Evolutionary conservation across 371 early-diverging fungal genomes (phyloP), one percentile per base, ranked within the genome.

Genomic region (Mortierella sp.): DNA sequence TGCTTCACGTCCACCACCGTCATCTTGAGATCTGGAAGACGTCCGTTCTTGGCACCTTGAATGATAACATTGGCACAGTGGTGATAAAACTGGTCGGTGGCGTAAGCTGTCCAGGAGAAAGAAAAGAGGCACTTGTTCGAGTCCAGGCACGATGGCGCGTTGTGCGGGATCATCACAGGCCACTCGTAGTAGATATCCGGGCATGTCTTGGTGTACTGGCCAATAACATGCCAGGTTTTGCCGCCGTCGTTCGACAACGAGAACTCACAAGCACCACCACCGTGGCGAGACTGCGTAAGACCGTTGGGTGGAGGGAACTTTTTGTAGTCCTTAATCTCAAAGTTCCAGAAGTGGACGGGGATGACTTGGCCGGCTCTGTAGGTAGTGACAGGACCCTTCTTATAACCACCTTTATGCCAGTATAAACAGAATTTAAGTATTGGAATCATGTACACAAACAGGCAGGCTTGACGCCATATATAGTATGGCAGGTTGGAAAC

Each of bases 201-300:
- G 63, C 78, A 52, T 37, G 70, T 57, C 59, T 62, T 70, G 19
- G 70, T 70, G 58, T 70, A 70, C 41, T 70, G 70, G 2, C 86
- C 79, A 30, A 91, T 56, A n/a, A 87, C 89, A 1, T 83, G 82
- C 65, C 84, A 90, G 19, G 80, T 80, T 27, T 79, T 72, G 31
- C 86, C 90, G 37, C 82, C 83, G 60, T 91, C 88, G 43, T 84
- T 84, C 6, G 85, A 85, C 21, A 91, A 65, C 0, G 91, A 78
- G 63, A 90, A 90, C 78, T 89, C 86, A 60, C 91, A 90, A 56
- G 86, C 84, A 19, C 91, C 90, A 46, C 90, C 90, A 51, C 82
- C 80, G 50, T 85, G 86, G 17, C 70, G 63, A 17, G 58, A 32
- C 49, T 70, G 70, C 3, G 12, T 7, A 8, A 53, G 3, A 4